Base-by-base conservation (phyloP, 768 basidiomycete genomes). In the Clitopilus hobsonii region DNA sequence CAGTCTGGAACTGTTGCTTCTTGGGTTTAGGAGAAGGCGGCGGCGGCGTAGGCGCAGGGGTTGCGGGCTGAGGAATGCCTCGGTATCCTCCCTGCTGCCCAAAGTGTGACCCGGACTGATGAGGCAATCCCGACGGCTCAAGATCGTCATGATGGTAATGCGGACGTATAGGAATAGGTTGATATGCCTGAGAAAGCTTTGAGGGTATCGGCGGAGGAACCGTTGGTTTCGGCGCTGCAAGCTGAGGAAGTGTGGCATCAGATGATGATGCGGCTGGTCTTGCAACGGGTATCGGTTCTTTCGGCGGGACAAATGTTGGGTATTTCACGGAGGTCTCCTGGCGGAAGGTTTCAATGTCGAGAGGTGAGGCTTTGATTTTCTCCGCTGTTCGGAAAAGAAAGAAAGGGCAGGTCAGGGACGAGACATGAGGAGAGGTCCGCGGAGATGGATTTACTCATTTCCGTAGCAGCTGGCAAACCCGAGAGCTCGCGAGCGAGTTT, bases 1-100 rank as follows among this genome's bases (percentile, higher is more conserved):
- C 97, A 0, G 97, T 99, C 66, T 98, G 97, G 68, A 93, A 99
- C 67, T 96, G 93, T 66, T 96, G 96, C 68, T 98, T 98, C 76
- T 99, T 99, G 8, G 91, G 93, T 65, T 96, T 98, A 1, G 85
- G 90, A 28, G 75, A 76, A 1, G 84, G 81, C 6, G 91, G 91
- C 41, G 41, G 41, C 0, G 94, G 94, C 0, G 92, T 85, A 1
- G 95, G 94, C 23, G 94, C 93, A 5, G 95, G 95, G 3, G 95
- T 98, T 11, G 86, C 82, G 1, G 93, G 86, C 63, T 90, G 89
- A 14, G 80, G 83, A 28, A 69, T 68, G 24, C 68, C 63, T 25
- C 81, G 72, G 62, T 72, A 81, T 7, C 70, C 58, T 54, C 58
- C 58, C 45, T 72, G 70, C 52, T 71, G 73, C 59, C 63, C 73